Conservation (phyloP, 495 filamentous ascomycete genomes). For the Talaromyces borbonicus region DNA sequence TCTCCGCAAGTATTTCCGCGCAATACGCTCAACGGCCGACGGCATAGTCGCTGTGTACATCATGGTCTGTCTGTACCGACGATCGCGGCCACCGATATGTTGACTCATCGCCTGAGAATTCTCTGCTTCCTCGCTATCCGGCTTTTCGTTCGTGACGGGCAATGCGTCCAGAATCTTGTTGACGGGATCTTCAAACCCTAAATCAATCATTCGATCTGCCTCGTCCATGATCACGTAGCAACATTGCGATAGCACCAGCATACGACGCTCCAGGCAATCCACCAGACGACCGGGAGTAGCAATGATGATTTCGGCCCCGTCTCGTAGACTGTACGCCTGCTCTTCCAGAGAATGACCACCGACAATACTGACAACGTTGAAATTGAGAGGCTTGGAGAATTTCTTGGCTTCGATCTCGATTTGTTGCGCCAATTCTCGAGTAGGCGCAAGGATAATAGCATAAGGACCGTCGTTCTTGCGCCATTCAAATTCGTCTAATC, state of each 20-base stretch:
- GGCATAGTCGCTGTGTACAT: slow-evolving; percentile 99
- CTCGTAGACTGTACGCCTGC: slow-evolving; percentile 84
- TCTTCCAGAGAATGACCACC: slow-evolving; percentile 95
- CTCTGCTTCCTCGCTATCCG: slow-evolving; percentile 90
- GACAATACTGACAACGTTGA: slow-evolving; percentile 93
- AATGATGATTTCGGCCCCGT: slow-evolving; percentile 97
- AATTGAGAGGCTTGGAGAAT: slow-evolving; percentile 83
- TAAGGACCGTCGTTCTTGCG: slow-evolving; percentile 91
- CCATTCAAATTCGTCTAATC: slow-evolving; percentile 68
- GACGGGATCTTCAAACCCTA: slow-evolving; percentile 94
- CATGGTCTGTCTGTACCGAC: slow-evolving; percentile 92
- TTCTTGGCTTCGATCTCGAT: slow-evolving; percentile 94
- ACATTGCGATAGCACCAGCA: slow-evolving; percentile 87
- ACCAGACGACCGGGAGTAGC: slow-evolving; percentile 95
- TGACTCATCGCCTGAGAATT: slow-evolving; percentile 74
- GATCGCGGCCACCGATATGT: slow-evolving; percentile 68
- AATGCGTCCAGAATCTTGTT: slow-evolving; percentile 99
- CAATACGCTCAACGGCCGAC: slow-evolving; percentile 84
- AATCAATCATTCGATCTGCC: slow-evolving; percentile 98
- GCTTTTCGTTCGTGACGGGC: slow-evolving; percentile 90
- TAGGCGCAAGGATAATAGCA: slow-evolving; percentile 90
- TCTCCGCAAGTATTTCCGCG: slow-evolving; percentile 86
- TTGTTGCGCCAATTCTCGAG: slow-evolving; percentile 96
- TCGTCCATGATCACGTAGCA: slow-evolving; percentile 99
- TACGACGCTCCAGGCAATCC: slow-evolving; percentile 89